A percentile compares a stretch with the other conserved stretches of the same genome.
phyloP scores from a whole-genome alignment of 306 rosid species.

The Vigna hirtella region DNA sequence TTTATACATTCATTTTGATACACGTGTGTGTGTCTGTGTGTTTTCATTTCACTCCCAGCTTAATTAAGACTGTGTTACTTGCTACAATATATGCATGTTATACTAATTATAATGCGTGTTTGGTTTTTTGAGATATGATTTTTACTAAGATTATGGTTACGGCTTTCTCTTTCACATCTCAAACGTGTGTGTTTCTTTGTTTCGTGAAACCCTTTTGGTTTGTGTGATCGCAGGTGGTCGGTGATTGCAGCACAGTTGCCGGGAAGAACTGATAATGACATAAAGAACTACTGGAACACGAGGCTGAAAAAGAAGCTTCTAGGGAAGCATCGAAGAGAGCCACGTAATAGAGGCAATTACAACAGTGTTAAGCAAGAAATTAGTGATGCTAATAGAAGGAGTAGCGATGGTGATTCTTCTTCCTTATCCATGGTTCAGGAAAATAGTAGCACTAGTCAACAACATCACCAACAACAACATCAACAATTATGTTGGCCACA shows the following conservation, averaged over 20 bases:
- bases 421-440: slow-evolving; percentile 44
- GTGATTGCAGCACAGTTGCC: slow-evolving; percentile 96
- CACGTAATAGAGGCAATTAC: slow-evolving; percentile 50
- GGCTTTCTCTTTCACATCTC: neutral
- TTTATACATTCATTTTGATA: slow-evolving; percentile 17
- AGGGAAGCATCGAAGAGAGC: slow-evolving; percentile 77
- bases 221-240: slow-evolving; percentile 71
- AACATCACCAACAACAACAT: neutral
- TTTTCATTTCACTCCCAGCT: neutral
- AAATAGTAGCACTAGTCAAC: neutral
- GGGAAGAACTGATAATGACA: slow-evolving; percentile 92
- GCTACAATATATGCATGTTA: neutral
- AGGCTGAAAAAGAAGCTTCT: slow-evolving; percentile 88
- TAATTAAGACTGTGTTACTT: no score
- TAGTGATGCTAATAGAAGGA: slow-evolving; percentile 41
- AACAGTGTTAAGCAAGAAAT: slow-evolving; percentile 47
- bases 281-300: slow-evolving; percentile 98
- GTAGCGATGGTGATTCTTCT: slow-evolving; percentile 36
- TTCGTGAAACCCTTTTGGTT: neutral
- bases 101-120: neutral
- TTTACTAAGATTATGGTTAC: neutral
- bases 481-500: slow-evolving; percentile 66
- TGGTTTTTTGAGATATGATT: neutral
- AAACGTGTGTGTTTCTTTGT: neutral
- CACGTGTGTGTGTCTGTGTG: neutral